Percentiles rank a stretch among this genome's conserved stretches.
phyloP scores from a whole-genome alignment of 495 filamentous ascomycete species.

The Aspergillus asperescens region DNA sequence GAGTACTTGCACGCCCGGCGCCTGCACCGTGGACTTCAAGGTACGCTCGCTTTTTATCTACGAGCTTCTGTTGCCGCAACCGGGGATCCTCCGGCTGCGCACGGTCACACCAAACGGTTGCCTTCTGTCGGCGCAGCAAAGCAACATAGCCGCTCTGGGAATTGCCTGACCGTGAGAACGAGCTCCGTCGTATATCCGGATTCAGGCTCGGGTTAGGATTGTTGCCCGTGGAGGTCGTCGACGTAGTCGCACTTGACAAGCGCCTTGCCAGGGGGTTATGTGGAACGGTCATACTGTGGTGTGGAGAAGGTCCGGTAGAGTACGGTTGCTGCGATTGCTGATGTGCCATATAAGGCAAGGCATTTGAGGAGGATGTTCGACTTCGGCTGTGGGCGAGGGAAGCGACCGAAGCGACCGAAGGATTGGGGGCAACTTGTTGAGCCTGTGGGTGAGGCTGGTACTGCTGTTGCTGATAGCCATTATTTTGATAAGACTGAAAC shows the following conservation, averaged over 20 bases:
- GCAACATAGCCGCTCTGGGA: constrained; percentile 80
- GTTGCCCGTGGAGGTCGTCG: constrained; percentile 54
- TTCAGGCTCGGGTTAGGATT: constrained; percentile 29
- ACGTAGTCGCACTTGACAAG: constrained; percentile 70
- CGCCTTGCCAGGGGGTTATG: constrained; percentile 50
- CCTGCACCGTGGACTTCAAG: constrained; percentile 66
- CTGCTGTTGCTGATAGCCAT: constrained; percentile 23
- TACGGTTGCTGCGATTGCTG: constrained; percentile 24
- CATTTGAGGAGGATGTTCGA: constrained; percentile 57
- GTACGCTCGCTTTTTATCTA: constrained; percentile 77
- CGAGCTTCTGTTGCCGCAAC: constrained; percentile 68
- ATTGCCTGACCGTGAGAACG: constrained; percentile 55
- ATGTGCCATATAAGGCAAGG: constrained; percentile 41
- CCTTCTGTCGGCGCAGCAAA: constrained; percentile 90
- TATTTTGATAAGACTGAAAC: constrained; percentile 35
- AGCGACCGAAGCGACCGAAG: constrained; percentile 22
- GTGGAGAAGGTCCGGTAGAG: constrained; percentile 22
- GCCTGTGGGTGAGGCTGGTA: constrained; percentile 5
- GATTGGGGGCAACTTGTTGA: constrained; percentile 29
- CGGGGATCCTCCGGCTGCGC: constrained; percentile 89
- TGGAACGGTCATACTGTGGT: constrained; percentile 31
- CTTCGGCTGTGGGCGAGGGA: constrained; percentile 46
- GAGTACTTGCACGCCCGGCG: constrained; percentile 50
- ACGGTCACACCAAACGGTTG: constrained; percentile 97
- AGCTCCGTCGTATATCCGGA: constrained; percentile 67